A percentile compares a stretch with the other conserved stretches of the same genome.
phyloP scores from a whole-genome alignment of 2,329 filamentous ascomycete species.

The Fusarium ambrosium region DNA sequence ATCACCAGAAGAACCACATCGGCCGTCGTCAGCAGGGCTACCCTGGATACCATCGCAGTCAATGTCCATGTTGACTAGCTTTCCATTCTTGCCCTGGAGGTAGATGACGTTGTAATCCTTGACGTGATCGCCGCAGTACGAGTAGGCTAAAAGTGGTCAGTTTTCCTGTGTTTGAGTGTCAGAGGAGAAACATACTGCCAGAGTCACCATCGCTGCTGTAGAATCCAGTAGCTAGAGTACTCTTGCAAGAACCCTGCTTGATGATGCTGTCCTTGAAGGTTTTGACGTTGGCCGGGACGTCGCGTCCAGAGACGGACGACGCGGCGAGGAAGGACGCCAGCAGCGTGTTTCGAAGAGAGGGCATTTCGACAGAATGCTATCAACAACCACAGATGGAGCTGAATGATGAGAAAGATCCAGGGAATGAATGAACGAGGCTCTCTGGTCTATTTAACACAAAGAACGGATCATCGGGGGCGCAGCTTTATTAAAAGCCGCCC shows the following conservation, averaged over 20 bases:
- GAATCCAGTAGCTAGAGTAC: constrained; percentile 56
- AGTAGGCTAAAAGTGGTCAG: constrained; percentile 46
- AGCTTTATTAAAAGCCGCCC: constrained; percentile 3
- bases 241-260: constrained; percentile 54
- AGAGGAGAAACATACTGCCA: constrained; percentile 48
- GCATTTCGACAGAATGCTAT: constrained; percentile 17
- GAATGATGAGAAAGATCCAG: background rate
- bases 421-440: background rate
- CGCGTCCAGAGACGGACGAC: constrained; percentile 44
- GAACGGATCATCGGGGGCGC: background rate
- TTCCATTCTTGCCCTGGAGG: constrained; percentile 57
- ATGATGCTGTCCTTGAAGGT: constrained; percentile 58
- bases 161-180: too few relatives aligned
- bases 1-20: constrained; percentile 60
- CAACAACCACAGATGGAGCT: background rate
- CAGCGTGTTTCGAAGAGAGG: constrained; percentile 39
- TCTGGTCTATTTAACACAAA: background rate
- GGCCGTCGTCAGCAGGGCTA: constrained; percentile 57
- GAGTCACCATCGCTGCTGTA: constrained; percentile 55
- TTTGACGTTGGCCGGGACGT: constrained; percentile 58
- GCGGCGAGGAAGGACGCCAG: constrained; percentile 43
- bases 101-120: constrained; percentile 60
- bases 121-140: constrained; percentile 63
- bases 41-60: constrained; percentile 68
- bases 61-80: constrained; percentile 69